A percentile compares a stretch with the other conserved stretches of the same genome.
These are phyloP conservation scores for Haematococcus sp. DNA, from an alignment of 139 green algal genomes.

Conservation along the genomic window DNA sequence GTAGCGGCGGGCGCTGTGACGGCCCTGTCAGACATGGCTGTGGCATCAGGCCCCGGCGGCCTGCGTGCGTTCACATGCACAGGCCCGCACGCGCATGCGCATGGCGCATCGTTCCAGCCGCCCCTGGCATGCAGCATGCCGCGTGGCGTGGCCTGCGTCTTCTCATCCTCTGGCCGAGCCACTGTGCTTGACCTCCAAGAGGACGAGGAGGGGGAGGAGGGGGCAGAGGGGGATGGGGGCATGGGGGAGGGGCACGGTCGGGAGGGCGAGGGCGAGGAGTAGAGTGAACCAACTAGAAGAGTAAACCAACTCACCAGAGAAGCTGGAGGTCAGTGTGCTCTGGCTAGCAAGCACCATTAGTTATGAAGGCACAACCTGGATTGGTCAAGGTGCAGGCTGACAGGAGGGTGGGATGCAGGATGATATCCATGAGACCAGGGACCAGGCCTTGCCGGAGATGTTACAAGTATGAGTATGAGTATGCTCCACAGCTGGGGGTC, in stretches of 20 bases:
- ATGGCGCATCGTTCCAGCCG: not conserved
- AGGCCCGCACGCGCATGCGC: not conserved
- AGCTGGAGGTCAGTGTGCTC: no score
- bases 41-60: not conserved
- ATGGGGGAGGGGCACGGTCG: constrained; percentile 6
- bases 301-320: no score
- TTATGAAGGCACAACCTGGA: no score
- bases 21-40: not conserved
- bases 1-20: constrained; percentile 1
- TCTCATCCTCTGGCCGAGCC: not conserved
- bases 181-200: constrained; percentile 35
- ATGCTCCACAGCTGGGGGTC: no score
- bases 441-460: no score
- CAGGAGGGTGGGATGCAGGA: no score
- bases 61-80: not conserved
- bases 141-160: constrained; percentile 21
- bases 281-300: no score
- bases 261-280: no score
- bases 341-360: no score
- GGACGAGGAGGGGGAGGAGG: constrained; percentile 33
- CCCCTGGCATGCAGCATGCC: constrained; percentile 23
- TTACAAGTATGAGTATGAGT: no score
- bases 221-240: constrained; percentile 6
- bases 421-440: no score
- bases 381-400: no score